These are phyloP conservation scores for Novymonas esmeraldas DNA, from an alignment of 208 protist species.

Conservation along the genomic window DNA sequence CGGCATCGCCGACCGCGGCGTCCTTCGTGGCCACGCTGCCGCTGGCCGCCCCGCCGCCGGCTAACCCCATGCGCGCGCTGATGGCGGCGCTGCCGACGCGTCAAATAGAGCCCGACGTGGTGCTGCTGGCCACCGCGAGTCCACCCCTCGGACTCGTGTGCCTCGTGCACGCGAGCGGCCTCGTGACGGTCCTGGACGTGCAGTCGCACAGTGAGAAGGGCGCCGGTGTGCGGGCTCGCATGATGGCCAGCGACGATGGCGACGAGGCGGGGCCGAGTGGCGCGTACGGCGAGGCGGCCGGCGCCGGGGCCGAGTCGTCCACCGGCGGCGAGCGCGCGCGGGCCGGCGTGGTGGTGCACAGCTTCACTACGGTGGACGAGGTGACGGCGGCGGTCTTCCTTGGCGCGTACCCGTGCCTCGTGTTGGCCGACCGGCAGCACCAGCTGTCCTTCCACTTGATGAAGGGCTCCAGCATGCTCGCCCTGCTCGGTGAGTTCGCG, in stretches of 20 bases:
- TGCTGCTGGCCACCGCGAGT: conserved; percentile 71
- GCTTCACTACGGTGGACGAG: conserved; percentile 59
- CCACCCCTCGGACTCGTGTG: conserved; percentile 57
- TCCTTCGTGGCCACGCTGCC: background rate
- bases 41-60: background rate
- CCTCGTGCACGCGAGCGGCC: conserved; percentile 74
- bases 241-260: background rate
- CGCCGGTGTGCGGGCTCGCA: conserved; percentile 4
- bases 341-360: conserved; percentile 46
- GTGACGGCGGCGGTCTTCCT: conserved; percentile 66
- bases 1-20: background rate
- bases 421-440: conserved; percentile 61
- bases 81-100: conserved; percentile 5
- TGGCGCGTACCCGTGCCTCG: conserved; percentile 73
- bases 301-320: background rate
- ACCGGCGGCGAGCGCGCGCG: conserved; percentile 18
- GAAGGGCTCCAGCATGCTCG: conserved; percentile 51
- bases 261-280: background rate
- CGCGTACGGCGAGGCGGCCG: background rate
- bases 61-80: background rate
- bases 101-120: conserved; percentile 69
- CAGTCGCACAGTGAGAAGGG: conserved; percentile 13
- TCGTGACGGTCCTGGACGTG: conserved; percentile 65
- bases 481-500: conserved; percentile 61
- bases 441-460: conserved; percentile 67